Base-by-base conservation (phyloP, 2,329 filamentous ascomycete species). In the Phyllosticta capitalensis region DNA sequence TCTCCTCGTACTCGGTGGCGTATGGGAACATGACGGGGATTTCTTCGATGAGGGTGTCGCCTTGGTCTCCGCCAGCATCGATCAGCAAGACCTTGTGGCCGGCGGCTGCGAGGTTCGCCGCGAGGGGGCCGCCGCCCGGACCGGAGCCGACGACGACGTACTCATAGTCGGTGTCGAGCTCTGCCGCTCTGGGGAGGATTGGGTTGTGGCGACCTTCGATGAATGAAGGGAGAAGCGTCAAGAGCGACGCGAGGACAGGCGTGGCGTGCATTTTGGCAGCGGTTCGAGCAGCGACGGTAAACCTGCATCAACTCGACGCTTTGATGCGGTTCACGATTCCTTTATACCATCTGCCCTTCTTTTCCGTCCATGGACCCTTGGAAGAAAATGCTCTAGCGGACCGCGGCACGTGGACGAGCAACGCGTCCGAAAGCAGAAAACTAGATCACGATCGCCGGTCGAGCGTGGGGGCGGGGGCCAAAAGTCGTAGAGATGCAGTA, bases 131-230 rank as follows among this genome's bases (percentile, higher is more conserved):
- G 52, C 83, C 83, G 10, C 83, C 82, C 4, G 82, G 76, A 3
- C 83, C 83, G 9, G 81, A 82, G 7, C 83, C 83, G 28, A 86
- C 81, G 10, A 86, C 78, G 24, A 86, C 74, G 69, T 84, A 86
- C 62, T 86, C 83, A 65, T 86, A 86, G 22, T 49, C 26, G 49
- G 30, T 10, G 10, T 38, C 30, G 9, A 38, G 30, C 10, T 38
- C 30, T 38, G 30, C 30, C 10, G 30, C 9, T 38, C 30, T 38
- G 1, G 30, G 30, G 30, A 38, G 30, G 10, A 38, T 38, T 1
- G 30, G 30, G 17, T 38, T 38, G 30, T 38, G 9, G 30, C 30
- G 30, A 14, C 10, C 12, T 14, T 38, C 30, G 4, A 38, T 12
- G 9, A 38, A 14, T 5, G 30, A 14, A n/a, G n/a, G n/a, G 10